Evolutionary conservation across 2,329 filamentous ascomycete genomes (phyloP).

Genomic region (Ramichloridium luteum): DNA sequence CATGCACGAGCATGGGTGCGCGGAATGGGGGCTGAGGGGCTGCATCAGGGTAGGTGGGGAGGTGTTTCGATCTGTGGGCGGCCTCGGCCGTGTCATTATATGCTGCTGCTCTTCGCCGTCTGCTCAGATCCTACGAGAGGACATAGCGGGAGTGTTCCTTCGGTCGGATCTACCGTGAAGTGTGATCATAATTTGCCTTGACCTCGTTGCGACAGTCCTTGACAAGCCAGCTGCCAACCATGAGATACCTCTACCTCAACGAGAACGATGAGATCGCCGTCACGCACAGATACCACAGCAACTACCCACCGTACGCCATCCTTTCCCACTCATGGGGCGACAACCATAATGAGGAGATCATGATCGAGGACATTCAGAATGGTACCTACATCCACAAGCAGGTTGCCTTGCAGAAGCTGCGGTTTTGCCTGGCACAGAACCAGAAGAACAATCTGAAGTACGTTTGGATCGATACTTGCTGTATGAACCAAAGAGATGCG

Average conservation of each 20-base stretch:
- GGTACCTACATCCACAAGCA: conserved; percentile 2
- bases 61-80: too few relatives aligned
- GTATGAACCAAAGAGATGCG: conserved; percentile 13
- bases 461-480: conserved; percentile 16
- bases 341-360: conserved; percentile 19
- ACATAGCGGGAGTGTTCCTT: too few relatives aligned
- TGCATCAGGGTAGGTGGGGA: too few relatives aligned
- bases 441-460: conserved; percentile 10
- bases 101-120: too few relatives aligned
- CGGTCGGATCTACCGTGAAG: too few relatives aligned
- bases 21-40: too few relatives aligned
- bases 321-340: conserved; percentile 24
- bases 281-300: not conserved
- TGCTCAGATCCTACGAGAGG: too few relatives aligned
- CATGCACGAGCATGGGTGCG: too few relatives aligned
- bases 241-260: not conserved
- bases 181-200: too few relatives aligned
- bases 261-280: not conserved
- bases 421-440: conserved; percentile 13
- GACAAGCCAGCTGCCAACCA: too few relatives aligned
- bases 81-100: too few relatives aligned
- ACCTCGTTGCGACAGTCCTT: too few relatives aligned
- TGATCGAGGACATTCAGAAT: conserved; percentile 16
- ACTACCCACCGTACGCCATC: conserved; percentile 23
- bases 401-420: conserved; percentile 20